Evolutionary conservation across 495 filamentous ascomycete species (phyloP).

Genomic region (Collariella sp.): DNA sequence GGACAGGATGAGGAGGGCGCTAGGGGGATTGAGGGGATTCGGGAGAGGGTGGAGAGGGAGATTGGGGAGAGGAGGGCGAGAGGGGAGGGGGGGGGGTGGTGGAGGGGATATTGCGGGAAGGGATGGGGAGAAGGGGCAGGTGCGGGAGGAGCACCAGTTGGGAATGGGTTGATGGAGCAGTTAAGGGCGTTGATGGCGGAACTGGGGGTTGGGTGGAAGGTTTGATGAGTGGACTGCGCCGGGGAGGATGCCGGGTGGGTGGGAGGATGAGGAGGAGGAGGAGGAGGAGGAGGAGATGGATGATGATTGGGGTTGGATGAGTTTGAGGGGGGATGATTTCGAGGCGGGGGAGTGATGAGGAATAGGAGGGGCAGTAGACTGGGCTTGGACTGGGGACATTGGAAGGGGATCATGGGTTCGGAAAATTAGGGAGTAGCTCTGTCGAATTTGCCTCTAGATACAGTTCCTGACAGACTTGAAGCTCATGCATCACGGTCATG

Average conservation of each 20-base stretch:
- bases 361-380: background rate
- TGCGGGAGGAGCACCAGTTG: background rate
- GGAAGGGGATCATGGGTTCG: too few relatives aligned
- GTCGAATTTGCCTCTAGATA: too few relatives aligned
- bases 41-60: background rate
- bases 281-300: background rate
- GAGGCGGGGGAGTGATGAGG: constrained; percentile 1
- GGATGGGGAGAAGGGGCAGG: background rate
- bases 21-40: background rate
- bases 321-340: constrained; percentile 9
- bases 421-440: too few relatives aligned
- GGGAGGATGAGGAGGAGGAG: background rate
- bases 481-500: too few relatives aligned
- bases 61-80: background rate
- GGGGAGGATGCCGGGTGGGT: too few relatives aligned
- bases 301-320: too few relatives aligned
- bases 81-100: background rate
- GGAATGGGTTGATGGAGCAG: background rate
- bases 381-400: background rate
- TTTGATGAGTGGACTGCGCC: too few relatives aligned
- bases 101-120: background rate
- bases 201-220: constrained; percentile 5
- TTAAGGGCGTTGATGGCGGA: background rate
- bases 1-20: background rate
- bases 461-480: too few relatives aligned